Evolutionary conservation across 129 eudicot species (phyloP), one percentile per base, ranked within the genome.

Genomic region (Flaveria brownii): DNA sequence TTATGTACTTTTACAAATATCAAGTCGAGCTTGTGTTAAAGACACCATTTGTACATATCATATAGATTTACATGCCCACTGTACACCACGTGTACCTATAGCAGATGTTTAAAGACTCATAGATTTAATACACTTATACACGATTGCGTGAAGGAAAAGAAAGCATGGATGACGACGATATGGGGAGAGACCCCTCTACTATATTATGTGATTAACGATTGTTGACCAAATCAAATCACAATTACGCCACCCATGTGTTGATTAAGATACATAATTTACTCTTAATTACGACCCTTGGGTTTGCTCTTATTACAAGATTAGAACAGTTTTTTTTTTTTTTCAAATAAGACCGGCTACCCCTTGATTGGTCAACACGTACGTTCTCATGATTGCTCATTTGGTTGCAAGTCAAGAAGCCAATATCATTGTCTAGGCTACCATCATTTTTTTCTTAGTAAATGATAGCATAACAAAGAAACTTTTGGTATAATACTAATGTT

Each of bases 191-290:
- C 26, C 70, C 75, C 60, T 43, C 61, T 12, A 45, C 59, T 56
- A 78, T 56, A 36, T 36, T 20, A 42, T 70, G 9, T 42, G 50
- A 5, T 25, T 11, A 69, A 43, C 50, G 59, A 46, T 69, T 70
- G 0, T 57, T 69, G 76, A 78, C 76, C 70, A 78, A n/a, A 45
- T 69, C 23, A 63, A 13, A 30, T 15, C 36, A 63, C 28, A 56
- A n/a, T 17, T 55, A 15, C 28, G 76, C 82, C 70, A 69, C 76
- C 81, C 76, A 78, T 56, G 82, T 43, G 76, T 2, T 55, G 9
- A 15, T 77, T 54, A 22, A 2, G 28, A 18, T 41, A 36, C 41
- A 0, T 36, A 10, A 68, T 20, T 68, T 68, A 77, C 69, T 8
- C 46, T 42, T 63, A 4, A 0, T 30, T 30, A 3, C 5, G 6